Base-by-base conservation (phyloP, 208 protist genomes). In the Acanthamoeba castellanii region DNA sequence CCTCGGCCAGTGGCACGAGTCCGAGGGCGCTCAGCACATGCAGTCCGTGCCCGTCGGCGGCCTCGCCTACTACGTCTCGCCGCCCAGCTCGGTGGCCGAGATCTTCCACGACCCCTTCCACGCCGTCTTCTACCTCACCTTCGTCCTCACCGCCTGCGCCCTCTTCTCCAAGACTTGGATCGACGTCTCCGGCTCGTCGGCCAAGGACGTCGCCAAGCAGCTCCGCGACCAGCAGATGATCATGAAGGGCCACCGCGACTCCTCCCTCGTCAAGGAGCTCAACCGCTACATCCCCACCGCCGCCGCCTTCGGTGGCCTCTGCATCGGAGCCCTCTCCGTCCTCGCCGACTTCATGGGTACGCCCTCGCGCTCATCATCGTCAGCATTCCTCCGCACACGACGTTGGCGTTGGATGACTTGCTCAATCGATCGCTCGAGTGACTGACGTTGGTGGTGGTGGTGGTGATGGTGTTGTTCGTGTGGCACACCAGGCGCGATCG, bases 111-210 rank as follows among this genome's bases (percentile, higher is more conserved):
- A 99, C 96, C 99, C 99, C 34, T 97, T 99, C 37, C 99, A 99
- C 97, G 98, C 98, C 47, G 55, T 99, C 68, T 98, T 99, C 95
- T 99, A 99, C 97, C 94, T 99, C 68, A 96, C 97, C 55, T 99
- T 99, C 96, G 98, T 99, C 55, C 98, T 99, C 25, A 97, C 96
- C 68, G 98, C 98, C 14, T 99, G 99, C 97, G 99, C 99, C 42
- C 94, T 99, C 94, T 99, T 99, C 98, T 99, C 99, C 3, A 99
- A 98, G 59, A 97, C 99, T 47, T 99, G 99, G 99, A 99, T 99
- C 95, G 98, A 99, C 87, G 98, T 99, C 95, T 99, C 98, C 87
- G 99, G 99, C 95, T 99, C 98, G 5, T 98, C 98, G 1, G 97
- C 99, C 68, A 98, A 98, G 18, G 99, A 99, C 82, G 99, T 99